A percentile compares a stretch with the other conserved stretches of the same genome.
These are phyloP conservation scores for Debaryomyces castellii DNA, from an alignment of 805 yeast species.

Conservation along the genomic window DNA sequence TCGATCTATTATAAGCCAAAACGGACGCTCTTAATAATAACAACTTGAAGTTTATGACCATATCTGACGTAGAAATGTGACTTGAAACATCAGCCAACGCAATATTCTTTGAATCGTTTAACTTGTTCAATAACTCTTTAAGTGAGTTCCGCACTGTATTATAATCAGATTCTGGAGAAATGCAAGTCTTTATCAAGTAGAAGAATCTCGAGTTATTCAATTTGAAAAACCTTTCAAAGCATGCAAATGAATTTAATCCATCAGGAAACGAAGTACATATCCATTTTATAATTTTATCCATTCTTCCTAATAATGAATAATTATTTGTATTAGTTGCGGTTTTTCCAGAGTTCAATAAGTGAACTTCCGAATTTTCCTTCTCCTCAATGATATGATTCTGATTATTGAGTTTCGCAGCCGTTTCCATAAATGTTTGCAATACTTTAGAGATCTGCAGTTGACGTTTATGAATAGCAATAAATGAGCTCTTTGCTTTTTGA, in stretches of 20 bases:
- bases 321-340: conserved; percentile 16
- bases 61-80: conserved; percentile 44
- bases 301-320: conserved; percentile 27
- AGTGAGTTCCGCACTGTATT: conserved; percentile 58
- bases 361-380: conserved; percentile 14
- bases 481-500: conserved; percentile 59
- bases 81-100: conserved; percentile 26
- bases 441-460: conserved; percentile 62
- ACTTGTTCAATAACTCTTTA: conserved; percentile 58
- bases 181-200: conserved; percentile 54
- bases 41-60: conserved; percentile 54
- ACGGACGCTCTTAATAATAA: conserved; percentile 62
- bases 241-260: conserved; percentile 44
- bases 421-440: conserved; percentile 49
- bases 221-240: conserved; percentile 52
- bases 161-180: conserved; percentile 58
- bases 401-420: conserved; percentile 18
- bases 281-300: conserved; percentile 63
- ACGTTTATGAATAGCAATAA: conserved; percentile 66
- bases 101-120: conserved; percentile 52
- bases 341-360: conserved; percentile 16
- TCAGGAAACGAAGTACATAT: conserved; percentile 57
- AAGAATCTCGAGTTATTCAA: conserved; percentile 60
- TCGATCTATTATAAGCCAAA: conserved; percentile 64
- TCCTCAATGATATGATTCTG: conserved; percentile 7